A percentile compares a stretch with the other conserved stretches of the same genome.
phyloP scores from a whole-genome alignment of 2,329 filamentous ascomycete genomes.

The Rosellinia necatrix region DNA sequence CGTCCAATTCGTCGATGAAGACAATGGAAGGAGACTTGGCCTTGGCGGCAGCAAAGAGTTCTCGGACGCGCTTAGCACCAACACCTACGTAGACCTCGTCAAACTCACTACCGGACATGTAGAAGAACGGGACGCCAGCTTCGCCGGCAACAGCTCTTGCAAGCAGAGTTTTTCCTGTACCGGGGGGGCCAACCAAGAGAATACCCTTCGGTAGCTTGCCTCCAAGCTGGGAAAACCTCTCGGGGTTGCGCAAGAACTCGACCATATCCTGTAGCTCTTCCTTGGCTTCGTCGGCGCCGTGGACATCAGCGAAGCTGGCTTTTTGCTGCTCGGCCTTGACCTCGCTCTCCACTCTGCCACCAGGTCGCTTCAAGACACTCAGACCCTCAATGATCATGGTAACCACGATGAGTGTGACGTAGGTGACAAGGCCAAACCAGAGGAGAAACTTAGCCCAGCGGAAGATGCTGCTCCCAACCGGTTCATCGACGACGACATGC shows the following conservation, averaged over 20 bases:
- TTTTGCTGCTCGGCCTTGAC: conserved; percentile 92
- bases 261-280: conserved; percentile 97
- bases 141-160: conserved; percentile 95
- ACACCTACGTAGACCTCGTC: conserved; percentile 98
- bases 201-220: conserved; percentile 98
- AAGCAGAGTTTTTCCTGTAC: conserved; percentile 95
- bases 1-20: conserved; percentile 93
- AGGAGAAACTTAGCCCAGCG: conserved; percentile 89
- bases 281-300: conserved; percentile 97
- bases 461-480: conserved; percentile 76
- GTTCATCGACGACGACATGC: conserved; percentile 95
- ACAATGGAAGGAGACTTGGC: conserved; percentile 89
- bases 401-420: conserved; percentile 77
- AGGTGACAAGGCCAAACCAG: conserved; percentile 77
- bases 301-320: conserved; percentile 89
- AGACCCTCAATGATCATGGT: conserved; percentile 83
- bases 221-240: conserved; percentile 90
- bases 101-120: conserved; percentile 99
- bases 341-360: conserved; percentile 73
- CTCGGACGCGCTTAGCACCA: conserved; percentile 92
- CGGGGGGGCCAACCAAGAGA: conserved; percentile 89
- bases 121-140: conserved; percentile 98
- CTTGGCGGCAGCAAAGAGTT: conserved; percentile 84
- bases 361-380: conserved; percentile 78
- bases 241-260: conserved; percentile 91